A percentile compares a stretch with the other conserved stretches of the same genome.
phyloP scores from a whole-genome alignment of 495 filamentous ascomycete genomes.

The Aspergillus baeticus region DNA sequence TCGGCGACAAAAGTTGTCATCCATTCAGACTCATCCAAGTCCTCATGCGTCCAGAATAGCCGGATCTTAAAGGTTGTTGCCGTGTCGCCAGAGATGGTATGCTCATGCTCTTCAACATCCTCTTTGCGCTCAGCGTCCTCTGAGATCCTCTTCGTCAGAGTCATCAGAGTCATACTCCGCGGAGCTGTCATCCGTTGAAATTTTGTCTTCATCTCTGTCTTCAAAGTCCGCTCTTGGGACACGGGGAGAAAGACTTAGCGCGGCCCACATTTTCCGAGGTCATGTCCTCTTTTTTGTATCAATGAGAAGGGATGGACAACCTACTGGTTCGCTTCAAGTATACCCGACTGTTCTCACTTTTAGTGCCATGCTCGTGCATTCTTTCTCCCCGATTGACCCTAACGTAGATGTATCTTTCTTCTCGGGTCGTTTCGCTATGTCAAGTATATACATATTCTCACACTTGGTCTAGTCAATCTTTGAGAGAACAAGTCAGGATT shows the following conservation, averaged over 20 bases:
- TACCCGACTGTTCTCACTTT: background rate
- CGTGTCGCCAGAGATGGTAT: conserved; percentile 15
- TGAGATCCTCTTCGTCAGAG: conserved; percentile 19
- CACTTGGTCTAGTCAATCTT: too few relatives aligned
- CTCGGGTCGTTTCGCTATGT: too few relatives aligned
- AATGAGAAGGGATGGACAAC: conserved; percentile 9
- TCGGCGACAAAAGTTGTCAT: conserved; percentile 19
- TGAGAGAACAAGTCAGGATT: too few relatives aligned
- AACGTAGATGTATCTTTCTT: too few relatives aligned
- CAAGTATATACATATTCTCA: too few relatives aligned
- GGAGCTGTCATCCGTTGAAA: conserved; percentile 16
- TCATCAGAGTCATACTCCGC: conserved; percentile 11
- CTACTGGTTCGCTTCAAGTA: conserved; percentile 9
- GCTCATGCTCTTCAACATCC: conserved; percentile 22
- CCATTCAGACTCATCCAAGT: conserved; percentile 10
- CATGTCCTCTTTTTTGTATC: conserved; percentile 2
- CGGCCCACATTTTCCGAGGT: conserved; percentile 7
- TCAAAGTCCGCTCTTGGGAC: conserved; percentile 14
- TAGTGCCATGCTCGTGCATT: conserved; percentile 1
- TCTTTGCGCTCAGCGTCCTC: conserved; percentile 18
- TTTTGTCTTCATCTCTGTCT: too few relatives aligned
- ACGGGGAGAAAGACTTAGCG: conserved; percentile 16
- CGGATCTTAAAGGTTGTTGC: conserved; percentile 21
- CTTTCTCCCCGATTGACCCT: too few relatives aligned
- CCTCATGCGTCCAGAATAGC: conserved; percentile 17